Percentiles rank a stretch among this genome's conserved stretches.
Conservation (phyloP, 2,329 filamentous ascomycete genomes). For the Eutypa lata region DNA sequence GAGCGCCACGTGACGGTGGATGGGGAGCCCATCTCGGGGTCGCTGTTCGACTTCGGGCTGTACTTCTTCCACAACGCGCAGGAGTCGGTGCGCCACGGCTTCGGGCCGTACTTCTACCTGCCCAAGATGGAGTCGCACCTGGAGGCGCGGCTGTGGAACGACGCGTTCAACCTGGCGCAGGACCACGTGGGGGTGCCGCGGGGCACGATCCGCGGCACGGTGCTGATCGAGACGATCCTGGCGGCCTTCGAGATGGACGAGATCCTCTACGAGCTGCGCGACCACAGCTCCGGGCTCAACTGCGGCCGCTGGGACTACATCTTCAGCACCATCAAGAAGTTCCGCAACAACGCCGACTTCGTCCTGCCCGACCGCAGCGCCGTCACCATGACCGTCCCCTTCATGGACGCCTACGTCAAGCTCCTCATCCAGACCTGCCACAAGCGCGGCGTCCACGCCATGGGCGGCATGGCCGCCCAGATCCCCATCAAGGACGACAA, state of each 20-base stretch:
- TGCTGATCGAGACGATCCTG: conserved; percentile 95
- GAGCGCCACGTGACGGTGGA: conserved; percentile 98
- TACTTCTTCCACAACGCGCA: conserved; percentile 99
- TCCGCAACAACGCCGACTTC: conserved; percentile 91
- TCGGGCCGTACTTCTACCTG: conserved; percentile 95
- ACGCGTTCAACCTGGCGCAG: conserved; percentile 93
- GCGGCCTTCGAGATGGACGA: conserved; percentile 99
- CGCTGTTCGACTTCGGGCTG: conserved; percentile 94
- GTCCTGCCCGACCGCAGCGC: conserved; percentile 86
- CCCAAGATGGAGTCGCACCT: conserved; percentile 98
- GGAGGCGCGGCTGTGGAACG: conserved; percentile 96
- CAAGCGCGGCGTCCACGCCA: conserved; percentile 92
- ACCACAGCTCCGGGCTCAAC: conserved; percentile 95
- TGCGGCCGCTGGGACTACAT: conserved; percentile 99
- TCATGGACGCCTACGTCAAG: conserved; percentile 97
- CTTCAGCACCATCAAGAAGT: conserved; percentile 99
- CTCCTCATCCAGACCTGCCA: conserved; percentile 98
- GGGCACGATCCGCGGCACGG: conserved; percentile 90
- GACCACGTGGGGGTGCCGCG: conserved; percentile 87
- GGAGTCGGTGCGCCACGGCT: conserved; percentile 79
- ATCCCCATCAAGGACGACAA: conserved; percentile 97
- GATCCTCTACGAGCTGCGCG: conserved; percentile 98
- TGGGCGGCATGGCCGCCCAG: conserved; percentile 98
- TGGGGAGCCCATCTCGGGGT: conserved; percentile 88
- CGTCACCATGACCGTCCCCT: conserved; percentile 97